Conservation (phyloP, 2,329 filamentous ascomycete species). For the Fusarium dimerum region DNA sequence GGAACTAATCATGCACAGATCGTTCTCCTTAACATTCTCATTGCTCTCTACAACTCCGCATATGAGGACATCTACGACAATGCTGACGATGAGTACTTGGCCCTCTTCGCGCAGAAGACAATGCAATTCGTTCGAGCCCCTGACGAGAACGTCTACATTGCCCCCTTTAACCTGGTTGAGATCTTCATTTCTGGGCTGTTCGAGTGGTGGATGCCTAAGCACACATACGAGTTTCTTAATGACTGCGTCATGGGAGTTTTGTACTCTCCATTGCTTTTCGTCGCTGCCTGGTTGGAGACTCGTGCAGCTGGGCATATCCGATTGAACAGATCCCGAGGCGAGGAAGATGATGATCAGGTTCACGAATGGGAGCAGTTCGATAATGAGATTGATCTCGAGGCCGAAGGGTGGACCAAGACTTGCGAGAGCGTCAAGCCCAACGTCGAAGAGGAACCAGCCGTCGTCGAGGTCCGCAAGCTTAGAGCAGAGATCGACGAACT, state of each 20-base stretch:
- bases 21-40: slow-evolving; percentile 90
- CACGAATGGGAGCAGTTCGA: slow-evolving; percentile 93
- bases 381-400: slow-evolving; percentile 73
- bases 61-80: slow-evolving; percentile 95
- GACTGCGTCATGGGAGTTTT: slow-evolving; percentile 83
- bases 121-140: slow-evolving; percentile 96
- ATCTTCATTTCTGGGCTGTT: slow-evolving; percentile 76
- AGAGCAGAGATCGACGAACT: slow-evolving; percentile 60
- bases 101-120: slow-evolving; percentile 89
- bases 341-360: slow-evolving; percentile 83
- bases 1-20: slow-evolving; percentile 39
- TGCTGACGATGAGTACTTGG: slow-evolving; percentile 92
- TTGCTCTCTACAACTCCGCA: slow-evolving; percentile 94
- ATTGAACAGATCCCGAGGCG: slow-evolving; percentile 74
- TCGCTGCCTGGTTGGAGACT: slow-evolving; percentile 74
- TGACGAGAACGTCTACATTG: slow-evolving; percentile 97
- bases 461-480: slow-evolving; percentile 66
- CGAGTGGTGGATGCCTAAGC: slow-evolving; percentile 91
- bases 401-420: slow-evolving; percentile 81
- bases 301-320: slow-evolving; percentile 66
- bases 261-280: slow-evolving; percentile 80
- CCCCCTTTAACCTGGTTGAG: slow-evolving; percentile 92
- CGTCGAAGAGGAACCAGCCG: slow-evolving; percentile 74
- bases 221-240: slow-evolving; percentile 77
- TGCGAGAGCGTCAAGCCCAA: slow-evolving; percentile 78